These are phyloP conservation scores for Heritiera fomes DNA, from an alignment of 345 rosid species.

Conservation along the genomic window DNA sequence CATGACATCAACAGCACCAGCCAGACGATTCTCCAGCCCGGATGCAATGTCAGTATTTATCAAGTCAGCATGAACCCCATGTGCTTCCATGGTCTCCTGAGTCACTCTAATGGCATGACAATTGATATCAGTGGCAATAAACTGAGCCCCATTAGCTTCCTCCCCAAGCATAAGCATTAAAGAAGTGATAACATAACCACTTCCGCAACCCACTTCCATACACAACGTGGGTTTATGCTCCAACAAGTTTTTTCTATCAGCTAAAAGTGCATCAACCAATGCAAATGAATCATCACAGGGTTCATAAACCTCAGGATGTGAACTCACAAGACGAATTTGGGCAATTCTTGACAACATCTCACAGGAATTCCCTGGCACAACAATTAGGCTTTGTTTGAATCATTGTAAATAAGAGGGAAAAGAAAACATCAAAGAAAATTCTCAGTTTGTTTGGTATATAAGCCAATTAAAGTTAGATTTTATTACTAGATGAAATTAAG, in stretches of 20 bases:
- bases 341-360: constrained; percentile 56
- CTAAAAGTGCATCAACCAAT: constrained; percentile 80
- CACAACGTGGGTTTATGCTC: constrained; percentile 63
- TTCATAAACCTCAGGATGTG: constrained; percentile 86
- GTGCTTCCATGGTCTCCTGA: constrained; percentile 63
- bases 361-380: constrained; percentile 8
- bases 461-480: too few relatives aligned
- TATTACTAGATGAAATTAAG: too few relatives aligned
- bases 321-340: constrained; percentile 72
- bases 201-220: constrained; percentile 83
- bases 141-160: constrained; percentile 41
- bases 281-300: constrained; percentile 97
- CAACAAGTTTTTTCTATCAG: constrained; percentile 56
- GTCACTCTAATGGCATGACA: constrained; percentile 63
- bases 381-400: neutral
- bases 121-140: constrained; percentile 70
- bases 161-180: constrained; percentile 67
- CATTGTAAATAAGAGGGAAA: neutral
- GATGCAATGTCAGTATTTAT: constrained; percentile 59
- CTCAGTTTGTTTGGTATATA: neutral
- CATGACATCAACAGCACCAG: constrained; percentile 68
- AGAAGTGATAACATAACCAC: constrained; percentile 86
- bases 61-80: constrained; percentile 68
- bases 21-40: constrained; percentile 64
- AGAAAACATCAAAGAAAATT: neutral